Conservation (phyloP, 257 asterid genomes). For the Orobanche coerulescens region DNA sequence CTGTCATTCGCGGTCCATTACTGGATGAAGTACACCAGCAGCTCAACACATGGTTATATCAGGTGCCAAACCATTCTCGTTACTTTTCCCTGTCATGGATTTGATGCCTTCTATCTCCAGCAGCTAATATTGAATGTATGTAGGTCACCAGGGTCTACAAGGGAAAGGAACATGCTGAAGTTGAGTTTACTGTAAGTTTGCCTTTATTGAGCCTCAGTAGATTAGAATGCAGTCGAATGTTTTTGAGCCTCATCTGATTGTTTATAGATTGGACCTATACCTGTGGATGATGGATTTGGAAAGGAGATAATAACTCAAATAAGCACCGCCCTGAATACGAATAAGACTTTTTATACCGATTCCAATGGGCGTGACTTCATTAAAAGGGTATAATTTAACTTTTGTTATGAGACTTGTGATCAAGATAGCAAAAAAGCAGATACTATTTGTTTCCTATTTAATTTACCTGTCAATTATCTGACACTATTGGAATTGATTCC, state of each 20-base stretch:
- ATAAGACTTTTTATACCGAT: constrained; percentile 67
- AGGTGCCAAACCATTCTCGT: constrained; percentile 35
- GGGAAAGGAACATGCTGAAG: constrained; percentile 53
- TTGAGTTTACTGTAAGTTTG: constrained; percentile 49
- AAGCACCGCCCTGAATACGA: constrained; percentile 50
- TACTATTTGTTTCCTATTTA: background rate
- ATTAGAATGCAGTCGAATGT: constrained; percentile 8
- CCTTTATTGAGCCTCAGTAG: constrained; percentile 13
- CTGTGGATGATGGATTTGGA: constrained; percentile 59
- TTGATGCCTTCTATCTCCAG: background rate
- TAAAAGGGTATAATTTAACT: constrained; percentile 45
- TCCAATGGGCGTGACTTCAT: constrained; percentile 85
- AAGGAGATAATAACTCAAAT: constrained; percentile 69
- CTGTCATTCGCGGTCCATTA: constrained; percentile 57
- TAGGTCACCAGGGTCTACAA: constrained; percentile 61
- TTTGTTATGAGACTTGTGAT: constrained; percentile 11
- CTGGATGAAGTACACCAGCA: constrained; percentile 80
- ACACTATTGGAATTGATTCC: constrained; percentile 18
- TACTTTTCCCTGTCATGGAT: constrained; percentile 6
- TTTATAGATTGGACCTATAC: constrained; percentile 56
- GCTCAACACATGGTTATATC: constrained; percentile 62
- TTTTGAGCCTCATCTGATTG: constrained; percentile 16
- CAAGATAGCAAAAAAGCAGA: background rate
- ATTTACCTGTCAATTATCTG: constrained; percentile 8
- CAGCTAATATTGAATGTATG: constrained; percentile 20